Evolutionary conservation across 2,329 filamentous ascomycete genomes (phyloP), one percentile per base, ranked within the genome.

Genomic region (Claviceps monticola): DNA sequence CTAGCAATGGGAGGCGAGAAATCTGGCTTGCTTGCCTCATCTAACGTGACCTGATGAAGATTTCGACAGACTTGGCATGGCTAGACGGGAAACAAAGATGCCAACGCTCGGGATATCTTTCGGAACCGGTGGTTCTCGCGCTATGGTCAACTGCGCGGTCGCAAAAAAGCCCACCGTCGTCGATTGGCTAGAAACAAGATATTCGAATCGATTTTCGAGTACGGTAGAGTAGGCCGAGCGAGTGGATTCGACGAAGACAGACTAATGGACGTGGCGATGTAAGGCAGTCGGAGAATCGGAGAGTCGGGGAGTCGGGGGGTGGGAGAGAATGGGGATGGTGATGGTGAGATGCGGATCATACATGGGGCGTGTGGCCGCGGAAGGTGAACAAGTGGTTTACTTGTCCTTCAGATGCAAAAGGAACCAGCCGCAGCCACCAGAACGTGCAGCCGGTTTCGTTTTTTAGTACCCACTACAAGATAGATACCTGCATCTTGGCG

Each of bases 31-130:
- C 51, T 46, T 55, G 54, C 53, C 56, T 58, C 59, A 59, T 60
- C 54, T 58, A 57, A 56, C 55, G 57, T 48, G 54, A 52, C 46
- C 49, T 51, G 41, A 52, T 43, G 23, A 51, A 53, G 43, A 42
- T 53, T 44, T 54, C 43, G 51, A 46, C 41, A 55, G 53, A 54
- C 45, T 56, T 57, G 36, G 57, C 59, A 61, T 61, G 57, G 58
- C 58, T 51, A 29, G 29, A 46, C 38, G 49, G 29, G 26, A 11
- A 13, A 44, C 17, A 6, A 41, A 43, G 36, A 46, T 34, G 36
- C 41, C 43, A 34, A n/a, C 49, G 49, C 23, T 34, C 48, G 43
- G 23, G 11, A n/a, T 37, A 13, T 13, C 23, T 9, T n/a, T 39
- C 9, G 29, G 29, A 11, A 34, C 9, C 29, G 29, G 29, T 45